A percentile compares a stretch with the other conserved stretches of the same genome.
Evolutionary conservation across 2,329 filamentous ascomycete species (phyloP).

Genomic region (Aspergillus intermedius): DNA sequence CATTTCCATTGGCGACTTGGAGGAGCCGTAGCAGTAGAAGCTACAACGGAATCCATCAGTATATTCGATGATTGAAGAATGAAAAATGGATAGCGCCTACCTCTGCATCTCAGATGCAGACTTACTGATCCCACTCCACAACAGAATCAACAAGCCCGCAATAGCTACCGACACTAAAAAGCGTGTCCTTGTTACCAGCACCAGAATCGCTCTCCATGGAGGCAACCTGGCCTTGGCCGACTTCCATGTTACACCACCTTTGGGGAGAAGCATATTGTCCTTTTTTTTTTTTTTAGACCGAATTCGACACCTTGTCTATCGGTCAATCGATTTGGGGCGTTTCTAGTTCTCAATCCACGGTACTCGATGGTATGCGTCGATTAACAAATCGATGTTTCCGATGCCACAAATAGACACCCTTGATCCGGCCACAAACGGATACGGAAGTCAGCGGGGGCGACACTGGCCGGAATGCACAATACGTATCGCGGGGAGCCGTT

Average conservation of each 20-base stretch:
- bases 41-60: constrained; percentile 41
- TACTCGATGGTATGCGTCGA: too few relatives aligned
- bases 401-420: too few relatives aligned
- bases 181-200: constrained; percentile 67
- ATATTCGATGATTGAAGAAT: constrained; percentile 3
- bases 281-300: not conserved
- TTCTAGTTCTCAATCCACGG: too few relatives aligned
- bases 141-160: constrained; percentile 63
- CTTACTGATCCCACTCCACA: constrained; percentile 80
- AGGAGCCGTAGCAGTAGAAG: constrained; percentile 95
- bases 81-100: constrained; percentile 45
- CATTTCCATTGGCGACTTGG: constrained; percentile 96
- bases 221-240: constrained; percentile 73
- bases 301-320: not conserved
- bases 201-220: constrained; percentile 64
- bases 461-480: too few relatives aligned
- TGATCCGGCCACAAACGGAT: too few relatives aligned
- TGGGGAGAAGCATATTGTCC: constrained; percentile 73
- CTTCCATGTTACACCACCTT: constrained; percentile 89
- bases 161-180: constrained; percentile 69
- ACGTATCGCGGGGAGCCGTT: not conserved
- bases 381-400: too few relatives aligned
- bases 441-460: too few relatives aligned
- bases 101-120: constrained; percentile 85
- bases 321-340: too few relatives aligned